Evolutionary conservation across 441 rosid species (phyloP), one percentile per base, ranked within the genome.

Genomic region (Brassica hybrid): DNA sequence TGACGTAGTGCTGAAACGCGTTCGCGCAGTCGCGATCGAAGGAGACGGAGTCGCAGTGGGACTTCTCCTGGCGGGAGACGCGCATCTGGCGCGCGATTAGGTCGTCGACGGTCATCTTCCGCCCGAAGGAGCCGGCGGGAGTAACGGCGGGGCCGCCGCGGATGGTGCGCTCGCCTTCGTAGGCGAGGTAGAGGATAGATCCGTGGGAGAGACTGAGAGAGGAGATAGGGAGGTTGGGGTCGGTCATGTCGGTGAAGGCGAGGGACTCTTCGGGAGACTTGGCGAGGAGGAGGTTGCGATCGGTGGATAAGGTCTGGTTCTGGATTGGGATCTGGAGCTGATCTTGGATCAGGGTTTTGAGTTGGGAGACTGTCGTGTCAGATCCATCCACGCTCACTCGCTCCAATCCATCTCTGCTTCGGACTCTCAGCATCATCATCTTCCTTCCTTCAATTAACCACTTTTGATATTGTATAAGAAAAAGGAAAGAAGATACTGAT

Each of bases 101-200:
- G 61, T 96, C 99, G n/a, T 92, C 99, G 76, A 96, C 91, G 7
- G 98, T 96, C 99, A 96, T 96, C 92, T 96, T 96, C 64, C 94
- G 88, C 17, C 99, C 99, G 67, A 96, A 96, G 0, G 99, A 92
- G 0, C 98, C 97, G 1, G 98, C 91, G 0, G 99, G 99, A 7
- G 59, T 71, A 19, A 94, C 77, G 13, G 86, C 76, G 4, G 99
- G 96, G 41, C 97, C 96, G 21, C 99, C 97, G 5, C 86, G 81
- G 61, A 94, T 85, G 34, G 81, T 83, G 52, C 98, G 87, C 80
- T 93, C 92, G 13, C 97, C 97, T 3, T 94, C 94, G 79, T 96
- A 92, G 11, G 94, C 81, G 0, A 94, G 72, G 76, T 84, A 96
- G 12, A 94, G 30, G 50, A 94, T 85, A 72, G 99, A 94, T 56